Conservation (phyloP, 2,329 filamentous ascomycete species). For the Penicillium sp. region DNA sequence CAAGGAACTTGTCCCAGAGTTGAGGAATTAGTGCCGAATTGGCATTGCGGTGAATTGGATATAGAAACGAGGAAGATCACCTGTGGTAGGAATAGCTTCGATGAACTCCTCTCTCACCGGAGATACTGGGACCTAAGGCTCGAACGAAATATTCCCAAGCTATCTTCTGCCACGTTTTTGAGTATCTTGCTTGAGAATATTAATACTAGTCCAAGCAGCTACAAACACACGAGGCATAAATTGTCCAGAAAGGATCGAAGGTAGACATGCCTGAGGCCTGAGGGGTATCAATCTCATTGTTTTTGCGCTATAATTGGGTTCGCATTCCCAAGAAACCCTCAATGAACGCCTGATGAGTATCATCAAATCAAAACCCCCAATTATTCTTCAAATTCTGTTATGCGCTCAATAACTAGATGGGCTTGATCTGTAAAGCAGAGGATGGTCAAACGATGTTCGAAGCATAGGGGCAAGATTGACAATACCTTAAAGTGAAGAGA, state of each 20-base stretch:
- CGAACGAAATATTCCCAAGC: neutral
- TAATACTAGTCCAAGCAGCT: neutral
- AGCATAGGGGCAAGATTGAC: neutral
- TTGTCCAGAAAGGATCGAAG: neutral
- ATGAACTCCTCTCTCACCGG: neutral
- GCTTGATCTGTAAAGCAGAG: slow-evolving; percentile 48
- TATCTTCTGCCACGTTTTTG: neutral
- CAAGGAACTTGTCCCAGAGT: no score
- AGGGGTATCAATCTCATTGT: slow-evolving; percentile 8
- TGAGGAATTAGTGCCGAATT: no score
- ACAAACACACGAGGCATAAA: neutral
- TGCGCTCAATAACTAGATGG: slow-evolving; percentile 40
- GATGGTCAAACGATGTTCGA: slow-evolving; percentile 2
- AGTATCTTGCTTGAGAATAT: neutral
- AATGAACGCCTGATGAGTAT: slow-evolving; percentile 25
- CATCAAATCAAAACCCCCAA: slow-evolving; percentile 16
- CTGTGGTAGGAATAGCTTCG: no score
- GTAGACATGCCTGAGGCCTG: neutral
- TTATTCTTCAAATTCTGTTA: slow-evolving; percentile 1
- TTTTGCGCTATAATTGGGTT: slow-evolving; percentile 11
- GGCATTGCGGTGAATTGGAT: no score
- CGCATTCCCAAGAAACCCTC: slow-evolving; percentile 11
- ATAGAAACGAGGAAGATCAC: no score
- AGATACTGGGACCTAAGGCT: neutral
- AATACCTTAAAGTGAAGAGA: slow-evolving; percentile 90